These are phyloP conservation scores for Nitzschia inconspicua DNA, from an alignment of 108 stramenopile species.

Conservation along the genomic window DNA sequence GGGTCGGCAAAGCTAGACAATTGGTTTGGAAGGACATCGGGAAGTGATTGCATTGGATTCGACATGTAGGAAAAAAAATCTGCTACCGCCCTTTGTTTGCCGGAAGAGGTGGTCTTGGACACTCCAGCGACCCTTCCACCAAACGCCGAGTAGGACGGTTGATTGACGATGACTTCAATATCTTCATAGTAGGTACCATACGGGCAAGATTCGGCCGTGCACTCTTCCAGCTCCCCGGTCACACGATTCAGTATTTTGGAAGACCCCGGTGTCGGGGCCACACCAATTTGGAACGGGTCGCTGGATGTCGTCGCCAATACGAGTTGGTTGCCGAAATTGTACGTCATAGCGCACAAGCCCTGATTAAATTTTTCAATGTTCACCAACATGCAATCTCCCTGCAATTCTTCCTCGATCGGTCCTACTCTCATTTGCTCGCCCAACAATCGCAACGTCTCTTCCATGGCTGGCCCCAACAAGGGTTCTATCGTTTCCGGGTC, in stretches of 20 bases:
- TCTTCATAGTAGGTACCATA: conserved; percentile 35
- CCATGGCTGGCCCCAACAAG: conserved; percentile 36
- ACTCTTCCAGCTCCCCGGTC: conserved; percentile 25
- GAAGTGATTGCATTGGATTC: conserved; percentile 14
- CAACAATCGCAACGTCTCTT: conserved; percentile 35
- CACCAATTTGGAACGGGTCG: conserved; percentile 14
- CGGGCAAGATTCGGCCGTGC: conserved; percentile 32
- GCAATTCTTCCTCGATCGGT: neutral
- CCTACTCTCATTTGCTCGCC: conserved; percentile 20
- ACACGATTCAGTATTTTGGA: conserved; percentile 5
- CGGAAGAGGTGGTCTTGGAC: conserved; percentile 10
- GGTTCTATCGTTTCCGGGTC: conserved; percentile 33
- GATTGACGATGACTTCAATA: conserved; percentile 39
- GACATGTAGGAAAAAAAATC: conserved; percentile 44
- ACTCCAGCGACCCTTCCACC: conserved; percentile 44
- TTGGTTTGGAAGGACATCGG: conserved; percentile 35
- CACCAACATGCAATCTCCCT: neutral
- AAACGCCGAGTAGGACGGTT: conserved; percentile 43
- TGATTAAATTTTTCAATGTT: conserved; percentile 11
- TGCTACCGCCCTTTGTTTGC: conserved; percentile 23
- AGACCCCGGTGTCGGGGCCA: conserved; percentile 21
- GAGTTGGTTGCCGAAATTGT: conserved; percentile 39
- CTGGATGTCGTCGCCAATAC: neutral
- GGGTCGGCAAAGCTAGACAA: conserved; percentile 18
- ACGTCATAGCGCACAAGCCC: conserved; percentile 42